Conservation (phyloP, 129 eudicot genomes). For the Chrysanthemum seticuspe region DNA sequence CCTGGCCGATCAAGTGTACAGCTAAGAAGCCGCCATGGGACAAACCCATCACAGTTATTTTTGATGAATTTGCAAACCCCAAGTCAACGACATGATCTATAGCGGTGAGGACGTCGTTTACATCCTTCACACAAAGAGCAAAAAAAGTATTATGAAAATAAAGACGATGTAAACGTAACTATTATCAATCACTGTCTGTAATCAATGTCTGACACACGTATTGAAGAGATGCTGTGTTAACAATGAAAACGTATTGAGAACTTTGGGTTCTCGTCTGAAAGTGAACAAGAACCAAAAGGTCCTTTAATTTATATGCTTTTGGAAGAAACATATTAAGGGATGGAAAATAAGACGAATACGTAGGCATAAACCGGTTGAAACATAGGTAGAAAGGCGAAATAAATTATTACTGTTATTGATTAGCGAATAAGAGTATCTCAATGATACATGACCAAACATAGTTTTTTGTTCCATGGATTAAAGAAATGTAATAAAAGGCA, state of each 20-base stretch:
- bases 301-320: no score
- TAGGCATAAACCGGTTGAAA: neutral
- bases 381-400: neutral
- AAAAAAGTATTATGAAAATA: neutral
- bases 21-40: slow-evolving; percentile 98
- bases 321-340: neutral
- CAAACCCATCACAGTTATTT: slow-evolving; percentile 77
- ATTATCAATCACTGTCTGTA: neutral
- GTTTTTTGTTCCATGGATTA: neutral
- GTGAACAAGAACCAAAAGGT: no score
- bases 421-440: neutral
- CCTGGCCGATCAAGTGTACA: slow-evolving; percentile 97
- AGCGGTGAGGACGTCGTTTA: slow-evolving; percentile 83
- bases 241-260: no score
- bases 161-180: neutral
- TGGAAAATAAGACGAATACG: slow-evolving; percentile 5
- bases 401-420: neutral
- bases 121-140: slow-evolving; percentile 59
- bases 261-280: no score
- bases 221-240: neutral
- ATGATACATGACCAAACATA: neutral
- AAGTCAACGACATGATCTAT: slow-evolving; percentile 60
- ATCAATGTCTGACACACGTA: neutral
- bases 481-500: slow-evolving; percentile 20
- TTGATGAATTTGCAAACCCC: slow-evolving; percentile 83